Evolutionary conservation across 2,329 filamentous ascomycete species (phyloP), one percentile per base, ranked within the genome.

Genomic region (Trichoderma breve): DNA sequence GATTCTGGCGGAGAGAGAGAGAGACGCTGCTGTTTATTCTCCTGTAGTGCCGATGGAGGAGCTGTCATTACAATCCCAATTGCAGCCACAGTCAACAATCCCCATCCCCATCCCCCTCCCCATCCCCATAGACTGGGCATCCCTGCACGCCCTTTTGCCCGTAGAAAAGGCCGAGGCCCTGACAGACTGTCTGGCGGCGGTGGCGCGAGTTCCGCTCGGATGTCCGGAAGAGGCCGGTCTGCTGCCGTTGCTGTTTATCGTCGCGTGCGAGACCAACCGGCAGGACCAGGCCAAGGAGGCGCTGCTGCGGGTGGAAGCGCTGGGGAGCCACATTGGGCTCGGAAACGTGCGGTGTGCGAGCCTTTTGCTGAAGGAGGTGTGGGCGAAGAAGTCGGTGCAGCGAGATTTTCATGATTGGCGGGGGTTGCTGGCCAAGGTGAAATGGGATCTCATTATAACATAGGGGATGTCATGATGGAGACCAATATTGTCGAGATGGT

Each of bases 161-260:
- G n/a, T 30, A 32, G 26, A 12, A n/a, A 71, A 71, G 32, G 47
- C 60, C 9, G 47, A 64, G 3, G 68, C 68, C 7, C 2, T 71
- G 39, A 71, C 68, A 0, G 60, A 64, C 9, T 71, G 68, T 14
- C 43, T 71, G 60, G 68, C 58, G 28, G 68, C 60, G 18, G 60
- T 71, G 28, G 43, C 68, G 11, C 60, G 58, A 6, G 68, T 71
- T 6, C 68, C 68, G 58, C 60, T 71, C 2, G 68, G 68, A 6
- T 63, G 47, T n/a, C 68, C 68, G 32, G 68, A 71, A 32, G 68
- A 71, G 24, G 68, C 68, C 7, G 68, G 68, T 9, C 47, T 71
- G 32, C 11, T 71, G 18, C 68, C 68, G 15, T 26, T 71, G 12
- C 68, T 71, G 47, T 71, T 71, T 34, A 71, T 71, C 18, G 60